Base-by-base conservation (phyloP, 371 early-diverging fungal species). In the Haplosporangium sp. region DNA sequence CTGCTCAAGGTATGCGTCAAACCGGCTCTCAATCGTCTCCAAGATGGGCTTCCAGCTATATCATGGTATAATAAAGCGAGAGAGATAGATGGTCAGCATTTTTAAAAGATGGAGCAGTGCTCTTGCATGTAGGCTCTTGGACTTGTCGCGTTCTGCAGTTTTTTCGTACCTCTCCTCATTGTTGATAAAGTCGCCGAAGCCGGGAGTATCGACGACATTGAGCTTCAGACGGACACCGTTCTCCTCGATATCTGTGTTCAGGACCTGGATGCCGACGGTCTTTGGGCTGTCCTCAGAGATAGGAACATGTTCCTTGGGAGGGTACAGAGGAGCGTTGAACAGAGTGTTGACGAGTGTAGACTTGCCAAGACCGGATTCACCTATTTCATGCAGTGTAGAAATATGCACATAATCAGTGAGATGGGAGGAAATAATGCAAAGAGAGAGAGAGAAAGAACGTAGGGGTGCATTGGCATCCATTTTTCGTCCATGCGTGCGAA, bases 291-390 rank as follows among this genome's bases (percentile, higher is more conserved):
- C 96, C 47, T 89, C 88, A 14, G 94, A 89, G 37, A 92, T 91
- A 67, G 92, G 93, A 65, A 90, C 89, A 68, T 88, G 83, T 67
- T 95, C 94, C 81, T 90, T 91, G 60, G 90, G 87, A 43, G 96
- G 96, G 85, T 98, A 96, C 37, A 99, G 83, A 52, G 90, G 86
- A 20, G 95, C 92, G 84, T 95, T 95, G 88, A 99, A 99, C 63
- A 99, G 86, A 48, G 99, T 98, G 90, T 99, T 99, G 77, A 99
- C 92, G 23, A 99, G 87, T 14, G 99, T 99, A 16, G 99, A 96
- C 87, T 99, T 97, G 67, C 99, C 99, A 56, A 99, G 89, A 56
- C 99, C 99, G 55, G 97, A 94, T 89, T 98, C 98, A 75, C 98
- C 96, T 92, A 79, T 55, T 48, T 14, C 37, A 29, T 41, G 29